Evolutionary conservation across 495 filamentous ascomycete species (phyloP).

Genomic region (Penicillium subrubescens): DNA sequence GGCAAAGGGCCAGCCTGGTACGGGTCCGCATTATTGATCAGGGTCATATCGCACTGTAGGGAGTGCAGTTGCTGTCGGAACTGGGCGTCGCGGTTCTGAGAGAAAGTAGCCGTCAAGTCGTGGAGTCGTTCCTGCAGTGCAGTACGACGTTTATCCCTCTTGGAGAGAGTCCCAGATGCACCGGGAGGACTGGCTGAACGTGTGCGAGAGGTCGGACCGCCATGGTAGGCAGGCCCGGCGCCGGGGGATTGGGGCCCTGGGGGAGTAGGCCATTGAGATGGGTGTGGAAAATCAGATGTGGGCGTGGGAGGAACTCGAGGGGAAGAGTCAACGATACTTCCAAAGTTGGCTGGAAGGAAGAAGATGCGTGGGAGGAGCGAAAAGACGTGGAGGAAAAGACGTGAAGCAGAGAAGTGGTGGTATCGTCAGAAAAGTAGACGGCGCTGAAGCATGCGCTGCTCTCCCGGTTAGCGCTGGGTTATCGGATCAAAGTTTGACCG

Average conservation of each 20-base stretch:
- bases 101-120: slow-evolving; percentile 72
- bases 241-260: slow-evolving; percentile 39
- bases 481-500: slow-evolving; percentile 32
- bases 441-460: slow-evolving; percentile 18
- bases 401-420: slow-evolving; percentile 1
- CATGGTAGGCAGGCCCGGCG: slow-evolving; percentile 26
- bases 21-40: slow-evolving; percentile 80
- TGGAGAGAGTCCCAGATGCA: slow-evolving; percentile 56
- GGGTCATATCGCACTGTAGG: slow-evolving; percentile 84
- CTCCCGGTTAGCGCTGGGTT: slow-evolving; percentile 26
- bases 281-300: background rate
- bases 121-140: slow-evolving; percentile 73
- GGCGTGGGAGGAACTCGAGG: background rate
- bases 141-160: slow-evolving; percentile 87
- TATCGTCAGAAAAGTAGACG: slow-evolving; percentile 32
- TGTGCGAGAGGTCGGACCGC: slow-evolving; percentile 30
- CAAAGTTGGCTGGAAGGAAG: background rate
- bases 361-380: background rate
- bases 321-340: background rate
- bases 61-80: slow-evolving; percentile 88
- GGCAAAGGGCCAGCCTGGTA: slow-evolving; percentile 73
- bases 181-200: slow-evolving; percentile 42
- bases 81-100: slow-evolving; percentile 75
- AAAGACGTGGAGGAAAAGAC: background rate
- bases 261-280: slow-evolving; percentile 44